Conservation (phyloP, 2,329 filamentous ascomycete genomes). For the Hypoxylon sp. region DNA sequence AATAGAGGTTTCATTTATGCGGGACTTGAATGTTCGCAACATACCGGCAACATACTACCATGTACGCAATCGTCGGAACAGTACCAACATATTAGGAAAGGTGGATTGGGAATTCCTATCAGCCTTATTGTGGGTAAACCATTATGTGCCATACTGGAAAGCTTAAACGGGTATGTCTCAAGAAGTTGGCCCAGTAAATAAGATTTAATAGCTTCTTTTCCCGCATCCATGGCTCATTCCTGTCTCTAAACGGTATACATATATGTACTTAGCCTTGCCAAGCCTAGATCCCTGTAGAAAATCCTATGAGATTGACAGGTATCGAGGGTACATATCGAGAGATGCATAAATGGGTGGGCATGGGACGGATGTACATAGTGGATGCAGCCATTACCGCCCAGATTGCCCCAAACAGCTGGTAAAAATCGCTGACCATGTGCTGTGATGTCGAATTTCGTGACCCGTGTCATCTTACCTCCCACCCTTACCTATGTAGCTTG, state of each 20-base stretch:
- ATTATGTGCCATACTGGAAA: not conserved
- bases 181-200: slow-evolving; percentile 32
- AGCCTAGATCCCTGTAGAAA: slow-evolving; percentile 14
- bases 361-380: not conserved
- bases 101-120: not conserved
- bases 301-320: slow-evolving; percentile 10
- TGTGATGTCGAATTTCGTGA: slow-evolving; percentile 39
- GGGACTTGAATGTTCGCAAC: not conserved
- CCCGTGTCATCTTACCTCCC: slow-evolving; percentile 44
- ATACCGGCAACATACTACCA: too few relatives aligned
- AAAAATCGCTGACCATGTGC: slow-evolving; percentile 25
- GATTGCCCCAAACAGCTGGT: slow-evolving; percentile 19
- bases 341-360: not conserved
- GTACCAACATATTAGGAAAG: too few relatives aligned
- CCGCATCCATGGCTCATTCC: not conserved
- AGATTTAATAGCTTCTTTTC: slow-evolving; percentile 27
- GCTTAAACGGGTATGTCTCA: not conserved
- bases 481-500: slow-evolving; percentile 17
- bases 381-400: slow-evolving; percentile 16
- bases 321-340: not conserved
- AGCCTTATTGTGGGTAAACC: slow-evolving; percentile 17
- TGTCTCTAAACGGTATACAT: slow-evolving; percentile 6
- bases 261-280: not conserved
- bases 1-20: not conserved
- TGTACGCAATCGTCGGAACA: not conserved